Evolutionary conservation across 768 basidiomycete species (phyloP), one percentile per base, ranked within the genome.

Genomic region (Suillus tomentosus): DNA sequence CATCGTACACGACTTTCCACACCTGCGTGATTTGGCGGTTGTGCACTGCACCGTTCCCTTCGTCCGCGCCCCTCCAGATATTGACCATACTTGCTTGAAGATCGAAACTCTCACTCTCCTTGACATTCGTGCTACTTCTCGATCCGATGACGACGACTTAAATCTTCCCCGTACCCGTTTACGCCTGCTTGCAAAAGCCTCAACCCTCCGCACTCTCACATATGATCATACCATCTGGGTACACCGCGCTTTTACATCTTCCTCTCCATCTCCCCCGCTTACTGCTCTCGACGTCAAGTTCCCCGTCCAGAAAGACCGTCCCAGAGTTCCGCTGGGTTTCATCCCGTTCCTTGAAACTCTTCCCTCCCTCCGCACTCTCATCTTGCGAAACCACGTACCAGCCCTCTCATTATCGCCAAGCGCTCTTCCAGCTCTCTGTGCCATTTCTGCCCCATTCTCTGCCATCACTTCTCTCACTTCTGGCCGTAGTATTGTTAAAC

Each of bases 41-140:
- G 80, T 82, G 56, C 75, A 79, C 48, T 83, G 81, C 60, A 76
- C 73, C 0, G 63, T 67, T 0, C 74, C 73, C 3, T 22, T 69
- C 36, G 64, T 62, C 3, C 71, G 73, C 0, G 69, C 71, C 8
- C 64, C 75, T 59, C 65, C 68, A 6, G 11, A 11, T n/a, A 60
- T 66, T 2, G 71, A 73, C 15, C 80, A 80, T 5, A 67, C 73
- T 19, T 67, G 69, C 22, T 76, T 83, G 17, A 80, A 81, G 9
- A 78, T 84, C 64, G 81, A 76, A 1, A 74, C 80, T 31, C 78
- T 84, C 24, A 78, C 77, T 19, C 69, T 84, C 60, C 50, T 77
- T 61, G 77, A 77, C 61, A 66, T 79, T 11, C 77, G 77, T 51
- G 31, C n/a, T 22, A 7, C 55, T 15, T 37, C 15, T 57, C 37